Evolutionary conservation across 1,284 basidiomycete genomes (phyloP).

Genomic region (Thecaphora thlaspeos): DNA sequence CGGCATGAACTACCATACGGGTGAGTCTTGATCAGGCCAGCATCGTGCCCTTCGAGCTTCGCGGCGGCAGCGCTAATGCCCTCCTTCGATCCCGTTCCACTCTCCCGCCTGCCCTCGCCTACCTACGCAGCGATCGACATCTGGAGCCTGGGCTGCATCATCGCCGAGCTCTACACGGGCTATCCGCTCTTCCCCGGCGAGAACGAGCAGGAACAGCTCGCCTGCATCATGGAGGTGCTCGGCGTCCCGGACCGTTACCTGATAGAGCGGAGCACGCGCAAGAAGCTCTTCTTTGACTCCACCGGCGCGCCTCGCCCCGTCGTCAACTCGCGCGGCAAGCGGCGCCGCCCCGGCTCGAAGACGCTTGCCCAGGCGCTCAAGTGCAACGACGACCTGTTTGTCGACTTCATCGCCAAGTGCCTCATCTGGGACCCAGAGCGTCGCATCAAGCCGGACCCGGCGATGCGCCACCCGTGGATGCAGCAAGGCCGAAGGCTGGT

Average conservation of each 20-base stretch:
- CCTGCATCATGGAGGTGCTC: constrained; percentile 99
- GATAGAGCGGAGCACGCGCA: constrained; percentile 87
- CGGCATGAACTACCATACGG: constrained; percentile 55
- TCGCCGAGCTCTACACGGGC: constrained; percentile 97
- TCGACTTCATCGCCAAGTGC: constrained; percentile 84
- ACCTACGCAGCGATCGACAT: constrained; percentile 84
- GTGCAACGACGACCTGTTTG: constrained; percentile 73
- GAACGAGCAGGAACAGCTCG: constrained; percentile 90
- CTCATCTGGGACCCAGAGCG: constrained; percentile 97
- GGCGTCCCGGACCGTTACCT: constrained; percentile 93
- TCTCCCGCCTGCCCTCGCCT: no score
- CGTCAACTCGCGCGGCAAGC: constrained; percentile 92
- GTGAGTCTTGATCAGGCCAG: no score
- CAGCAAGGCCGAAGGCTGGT: constrained; percentile 15
- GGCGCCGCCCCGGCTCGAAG: constrained; percentile 85
- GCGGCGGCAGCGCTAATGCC: no score
- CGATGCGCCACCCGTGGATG: constrained; percentile 61
- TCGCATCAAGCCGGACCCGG: constrained; percentile 88
- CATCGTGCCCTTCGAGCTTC: no score
- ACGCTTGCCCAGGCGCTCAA: constrained; percentile 83
- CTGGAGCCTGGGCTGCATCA: constrained; percentile 97
- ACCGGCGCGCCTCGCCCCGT: constrained; percentile 88
- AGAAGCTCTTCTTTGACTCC: constrained; percentile 94
- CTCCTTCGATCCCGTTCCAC: no score
- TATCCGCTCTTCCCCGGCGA: constrained; percentile 99